These are phyloP conservation scores for Adansonia digitata DNA, from an alignment of 345 rosid genomes.

Conservation along the genomic window DNA sequence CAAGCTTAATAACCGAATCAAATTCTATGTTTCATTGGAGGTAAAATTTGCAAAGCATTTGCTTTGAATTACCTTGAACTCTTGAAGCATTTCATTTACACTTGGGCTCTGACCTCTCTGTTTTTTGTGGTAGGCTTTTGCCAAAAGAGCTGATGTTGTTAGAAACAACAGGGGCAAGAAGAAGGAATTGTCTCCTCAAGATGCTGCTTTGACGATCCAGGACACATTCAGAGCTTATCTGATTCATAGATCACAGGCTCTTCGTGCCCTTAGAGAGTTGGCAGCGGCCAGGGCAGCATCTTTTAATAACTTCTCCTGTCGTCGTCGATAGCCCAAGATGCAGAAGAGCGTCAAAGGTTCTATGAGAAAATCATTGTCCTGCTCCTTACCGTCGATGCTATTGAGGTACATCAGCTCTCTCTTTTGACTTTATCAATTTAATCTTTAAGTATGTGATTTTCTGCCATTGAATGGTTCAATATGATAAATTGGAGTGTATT, in stretches of 20 bases:
- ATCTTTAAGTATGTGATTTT: neutral
- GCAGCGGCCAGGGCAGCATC: conserved; percentile 75
- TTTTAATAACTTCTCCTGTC: conserved; percentile 79
- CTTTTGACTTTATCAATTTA: neutral
- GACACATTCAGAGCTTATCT: conserved; percentile 70
- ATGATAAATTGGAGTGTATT: too few species aligned
- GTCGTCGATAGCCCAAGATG: conserved; percentile 63
- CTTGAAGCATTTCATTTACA: neutral
- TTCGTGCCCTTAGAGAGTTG: conserved; percentile 85
- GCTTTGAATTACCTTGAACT: too few species aligned
- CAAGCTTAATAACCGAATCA: too few species aligned
- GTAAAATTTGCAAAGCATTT: too few species aligned
- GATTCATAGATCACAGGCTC: conserved; percentile 67
- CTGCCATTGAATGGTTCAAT: neutral
- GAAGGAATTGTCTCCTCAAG: conserved; percentile 67
- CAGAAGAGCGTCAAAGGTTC: conserved; percentile 83
- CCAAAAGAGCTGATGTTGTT: conserved; percentile 52
- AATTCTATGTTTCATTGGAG: neutral
- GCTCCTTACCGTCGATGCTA: conserved; percentile 89
- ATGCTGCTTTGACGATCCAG: conserved; percentile 87
- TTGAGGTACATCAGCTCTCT: conserved; percentile 55
- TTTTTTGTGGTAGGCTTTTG: conserved; percentile 56
- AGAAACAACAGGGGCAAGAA: conserved; percentile 63
- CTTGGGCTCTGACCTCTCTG: neutral
- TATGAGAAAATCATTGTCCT: conserved; percentile 83